Percentiles rank a stretch among this genome's conserved stretches.
Evolutionary conservation across 129 eudicot species (phyloP).

Genomic region (Ambrosia trifida): DNA sequence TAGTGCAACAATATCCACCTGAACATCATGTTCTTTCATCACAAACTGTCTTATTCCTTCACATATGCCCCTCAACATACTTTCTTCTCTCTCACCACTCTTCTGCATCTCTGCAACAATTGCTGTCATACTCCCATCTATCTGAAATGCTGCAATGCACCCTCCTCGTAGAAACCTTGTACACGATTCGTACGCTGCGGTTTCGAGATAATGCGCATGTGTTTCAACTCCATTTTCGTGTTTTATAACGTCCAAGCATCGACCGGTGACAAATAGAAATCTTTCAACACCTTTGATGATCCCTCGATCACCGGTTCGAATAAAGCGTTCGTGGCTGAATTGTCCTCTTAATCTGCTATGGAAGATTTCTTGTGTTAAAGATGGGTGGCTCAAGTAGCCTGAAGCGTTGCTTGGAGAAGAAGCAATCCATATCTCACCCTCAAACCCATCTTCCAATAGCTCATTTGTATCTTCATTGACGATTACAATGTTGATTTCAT

Average conservation of each 20-base stretch:
- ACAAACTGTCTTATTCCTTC: conserved; percentile 50
- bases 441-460: conserved; percentile 56
- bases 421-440: conserved; percentile 80
- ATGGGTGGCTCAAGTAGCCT: conserved; percentile 70
- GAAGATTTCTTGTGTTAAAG: conserved; percentile 53
- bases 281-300: conserved; percentile 57
- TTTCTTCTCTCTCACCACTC: conserved; percentile 24
- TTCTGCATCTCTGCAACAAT: conserved; percentile 71
- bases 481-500: conserved; percentile 48
- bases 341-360: conserved; percentile 39
- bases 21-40: conserved; percentile 40
- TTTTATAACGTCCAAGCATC: conserved; percentile 58
- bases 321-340: conserved; percentile 39
- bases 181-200: conserved; percentile 57
- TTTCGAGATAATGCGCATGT: conserved; percentile 77
- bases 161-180: conserved; percentile 55
- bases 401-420: conserved; percentile 70
- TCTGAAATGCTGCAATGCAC: conserved; percentile 61
- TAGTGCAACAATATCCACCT: conserved; percentile 52
- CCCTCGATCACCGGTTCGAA: conserved; percentile 75
- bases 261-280: conserved; percentile 65
- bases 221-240: conserved; percentile 36
- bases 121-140: conserved; percentile 21
- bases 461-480: conserved; percentile 66
- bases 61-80: conserved; percentile 40